Evolutionary conservation across 2,329 filamentous ascomycete genomes (phyloP), one percentile per base, ranked within the genome.

Genomic region (Xylariaceae sp.): DNA sequence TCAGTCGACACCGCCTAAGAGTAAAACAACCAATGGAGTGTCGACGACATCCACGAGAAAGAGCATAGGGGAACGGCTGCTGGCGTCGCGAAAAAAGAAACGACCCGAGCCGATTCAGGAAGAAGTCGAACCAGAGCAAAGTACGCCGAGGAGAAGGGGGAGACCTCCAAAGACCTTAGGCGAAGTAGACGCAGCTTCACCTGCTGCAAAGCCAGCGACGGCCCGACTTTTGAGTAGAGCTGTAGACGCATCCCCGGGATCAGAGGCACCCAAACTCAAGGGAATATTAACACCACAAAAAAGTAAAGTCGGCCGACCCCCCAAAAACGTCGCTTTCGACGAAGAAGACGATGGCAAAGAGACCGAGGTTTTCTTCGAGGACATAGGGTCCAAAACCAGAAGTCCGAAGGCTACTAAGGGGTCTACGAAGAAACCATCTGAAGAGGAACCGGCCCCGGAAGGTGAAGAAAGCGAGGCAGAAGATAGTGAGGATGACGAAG

Each of bases 251-350:
- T 57, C 61, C 3, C 48, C 60, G 9, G 21, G 47, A 20, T 55
- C 21, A 20, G 54, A 51, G 9, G n/a, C 48, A 16, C 63, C 68
- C 3, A 56, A 60, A n/a, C 75, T 81, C 9, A 85, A 81, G 65
- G 77, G 83, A 7, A 87, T 87, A 52, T 67, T 86, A 42, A 81
- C 81, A 2, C 83, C 85, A 2, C 75, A 74, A 18, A 83, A 80
- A 68, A 78, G 75, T 56, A 72, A 66, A 43, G 59, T 56, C 7
- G 70, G 68, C 40, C 70, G 75, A 65, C 61, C 73, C 48, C 76
- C 71, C 14, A 87, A 87, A 69, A 86, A 72, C 60, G 84, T 87
- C 14, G 79, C 76, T 0, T 87, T 87, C 63, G 74, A 79, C 16
- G 61, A 63, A 20, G 65, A 60, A 21, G 59, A 52, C 12, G 61